phyloP scores from a whole-genome alignment of 148 eudicot species.

The Vaccinium macrocarpon region DNA sequence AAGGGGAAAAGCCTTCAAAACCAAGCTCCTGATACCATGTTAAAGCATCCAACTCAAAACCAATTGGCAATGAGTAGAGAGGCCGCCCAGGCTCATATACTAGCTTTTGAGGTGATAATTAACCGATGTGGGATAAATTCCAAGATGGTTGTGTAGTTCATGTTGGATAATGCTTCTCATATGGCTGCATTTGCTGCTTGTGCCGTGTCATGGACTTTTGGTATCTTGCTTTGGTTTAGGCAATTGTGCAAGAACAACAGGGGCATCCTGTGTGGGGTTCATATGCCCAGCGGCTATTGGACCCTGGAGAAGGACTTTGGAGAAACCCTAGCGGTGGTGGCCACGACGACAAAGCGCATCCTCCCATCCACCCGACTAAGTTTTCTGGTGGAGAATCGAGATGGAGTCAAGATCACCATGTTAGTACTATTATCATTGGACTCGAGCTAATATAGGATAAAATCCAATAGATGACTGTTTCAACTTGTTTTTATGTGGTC shows the following conservation, averaged over 20 bases:
- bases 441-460: background rate
- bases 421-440: slow-evolving; percentile 33
- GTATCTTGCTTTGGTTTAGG: slow-evolving; percentile 31
- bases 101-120: too few species aligned
- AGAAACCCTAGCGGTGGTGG: slow-evolving; percentile 82
- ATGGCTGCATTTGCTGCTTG: slow-evolving; percentile 8
- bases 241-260: slow-evolving; percentile 88
- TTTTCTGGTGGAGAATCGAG: slow-evolving; percentile 85
- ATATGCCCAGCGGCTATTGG: slow-evolving; percentile 78
- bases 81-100: too few species aligned
- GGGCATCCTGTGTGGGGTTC: slow-evolving; percentile 88
- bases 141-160: background rate
- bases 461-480: background rate
- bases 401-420: slow-evolving; percentile 94
- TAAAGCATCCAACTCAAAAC: too few species aligned
- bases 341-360: slow-evolving; percentile 99
- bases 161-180: background rate
- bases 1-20: too few species aligned
- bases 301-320: slow-evolving; percentile 85
- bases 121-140: too few species aligned
- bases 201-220: background rate
- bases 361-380: slow-evolving; percentile 98
- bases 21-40: too few species aligned
- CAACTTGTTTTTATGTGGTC: background rate
- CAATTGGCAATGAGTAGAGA: too few species aligned